Base-by-base conservation (phyloP, 2,329 filamentous ascomycete genomes). In the Beauveria scarabaeidicola region DNA sequence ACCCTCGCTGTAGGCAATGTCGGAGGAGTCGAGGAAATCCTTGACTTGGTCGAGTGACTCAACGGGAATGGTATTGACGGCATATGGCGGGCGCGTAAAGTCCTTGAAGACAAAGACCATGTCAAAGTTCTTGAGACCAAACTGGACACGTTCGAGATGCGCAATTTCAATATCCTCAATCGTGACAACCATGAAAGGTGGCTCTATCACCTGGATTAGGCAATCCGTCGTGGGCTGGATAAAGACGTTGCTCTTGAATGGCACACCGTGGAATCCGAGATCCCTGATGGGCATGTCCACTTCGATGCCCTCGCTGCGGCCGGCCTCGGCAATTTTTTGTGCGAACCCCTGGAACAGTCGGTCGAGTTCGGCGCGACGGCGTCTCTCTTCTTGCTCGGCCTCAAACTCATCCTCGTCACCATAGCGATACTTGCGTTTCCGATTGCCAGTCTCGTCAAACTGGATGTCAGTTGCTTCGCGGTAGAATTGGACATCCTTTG, bases 321-420 rank as follows among this genome's bases (percentile, higher is more conserved):
- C 93, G 38, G 94, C 93, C 70, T 97, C 93, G 3, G 93, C 91
- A 72, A 99, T 96, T 81, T 97, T 97, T 75, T 97, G 92, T 2
- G 93, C 91, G 68, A 97, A 99, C 63, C 84, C 87, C 75, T 96
- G 95, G 82, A 99, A 99, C 66, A 96, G 86, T 61, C 93, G 89
- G 75, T 99, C 94, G 54, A 99, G 85, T 63, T 93, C 90, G n/a
- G 90, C 89, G 66, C 94, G 84, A 61, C 93, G 87, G 65, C 93
- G 84, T 67, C 95, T 86, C 74, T 99, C 94, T 73, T 99, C 94
- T 73, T 99, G 94, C 72, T 99, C 94, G 46, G 93, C 91, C 73
- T 99, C 94, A 64, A 99, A 99, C 72, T 99, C 94, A 70, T 99
- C 94, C 72, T 99, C 95, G 64, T 99, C 94, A 47, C 94, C 94